These are phyloP conservation scores for Thielaviopsis populi DNA, from an alignment of 2,329 filamentous ascomycete genomes.

Conservation along the genomic window DNA sequence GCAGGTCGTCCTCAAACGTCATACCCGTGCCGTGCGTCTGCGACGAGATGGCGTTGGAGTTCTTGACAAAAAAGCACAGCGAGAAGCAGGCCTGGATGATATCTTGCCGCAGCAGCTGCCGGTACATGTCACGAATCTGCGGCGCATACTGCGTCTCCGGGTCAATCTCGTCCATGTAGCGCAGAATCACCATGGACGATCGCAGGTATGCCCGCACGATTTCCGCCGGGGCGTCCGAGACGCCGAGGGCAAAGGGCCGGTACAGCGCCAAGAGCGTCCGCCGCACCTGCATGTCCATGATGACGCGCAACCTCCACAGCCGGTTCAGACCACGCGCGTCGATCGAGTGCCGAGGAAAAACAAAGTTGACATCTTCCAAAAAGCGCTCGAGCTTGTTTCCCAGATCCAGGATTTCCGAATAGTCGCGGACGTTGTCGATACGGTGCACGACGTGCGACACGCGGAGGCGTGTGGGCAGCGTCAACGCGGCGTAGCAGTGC, in stretches of 20 bases:
- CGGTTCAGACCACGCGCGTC: slow-evolving; percentile 32
- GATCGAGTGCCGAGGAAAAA: slow-evolving; percentile 33
- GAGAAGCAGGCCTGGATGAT: slow-evolving; percentile 41
- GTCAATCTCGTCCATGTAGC: slow-evolving; percentile 40
- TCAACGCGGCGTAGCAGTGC: slow-evolving; percentile 39
- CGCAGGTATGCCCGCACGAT: slow-evolving; percentile 38
- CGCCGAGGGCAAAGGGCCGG: slow-evolving; percentile 39
- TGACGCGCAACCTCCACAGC: slow-evolving; percentile 36
- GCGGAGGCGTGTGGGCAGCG: slow-evolving; percentile 34
- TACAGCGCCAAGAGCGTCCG: slow-evolving; percentile 38
- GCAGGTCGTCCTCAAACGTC: slow-evolving; percentile 8
- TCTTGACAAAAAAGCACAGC: slow-evolving; percentile 39
- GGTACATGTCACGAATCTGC: slow-evolving; percentile 37
- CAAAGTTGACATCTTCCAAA: slow-evolving; percentile 39
- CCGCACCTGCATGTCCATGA: slow-evolving; percentile 40
- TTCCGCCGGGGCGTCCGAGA: slow-evolving; percentile 34
- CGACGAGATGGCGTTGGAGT: slow-evolving; percentile 12
- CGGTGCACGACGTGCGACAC: slow-evolving; percentile 36
- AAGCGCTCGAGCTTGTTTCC: slow-evolving; percentile 38
- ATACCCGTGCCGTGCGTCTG: background rate
- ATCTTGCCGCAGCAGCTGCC: slow-evolving; percentile 38
- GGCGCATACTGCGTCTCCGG: slow-evolving; percentile 31
- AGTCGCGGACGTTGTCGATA: slow-evolving; percentile 38
- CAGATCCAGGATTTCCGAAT: slow-evolving; percentile 37
- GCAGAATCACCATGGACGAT: slow-evolving; percentile 40